Evolutionary conservation across 306 rosid genomes (phyloP), one percentile per base, ranked within the genome.

Genomic region (Albizia julibrissin): DNA sequence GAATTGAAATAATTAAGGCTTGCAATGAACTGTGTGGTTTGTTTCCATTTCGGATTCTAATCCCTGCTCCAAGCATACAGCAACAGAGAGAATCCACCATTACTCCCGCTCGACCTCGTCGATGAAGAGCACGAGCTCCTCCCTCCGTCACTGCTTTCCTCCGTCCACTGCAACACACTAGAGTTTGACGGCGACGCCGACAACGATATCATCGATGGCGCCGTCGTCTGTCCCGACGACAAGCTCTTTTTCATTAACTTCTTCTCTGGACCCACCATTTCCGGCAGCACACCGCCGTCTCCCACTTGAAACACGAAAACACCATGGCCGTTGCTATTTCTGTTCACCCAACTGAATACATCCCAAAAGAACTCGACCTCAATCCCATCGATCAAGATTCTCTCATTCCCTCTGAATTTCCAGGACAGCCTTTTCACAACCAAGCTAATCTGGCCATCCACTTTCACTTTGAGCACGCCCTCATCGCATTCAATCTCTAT

Each of bases 331-430:
- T 87, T 83, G 33, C 83, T 86, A 22, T 66, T 56, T 7, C 79
- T 66, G 12, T 87, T 68, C 46, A 93, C 88, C 98, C 94, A 93
- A 70, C 89, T 85, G 81, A 90, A 89, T 40, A 93, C 92, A 24
- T 93, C 98, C 98, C 98, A 93, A 7, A 86, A 93, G 77, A 93
- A 93, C 79, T 91, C 98, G 1, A 93, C 92, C 24, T 90, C 97
- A 24, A 85, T 79, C 0, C 92, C 97, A 49, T 89, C 88, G 1
- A 91, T 77, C 26, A 84, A 87, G 39, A 94, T 79, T 81, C 82
- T 90, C 87, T 94, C 98, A 61, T 90, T 92, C 83, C 98, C 98
- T 89, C 98, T 88, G 78, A 94, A 94, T 76, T 94, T 94, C 98
- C 98, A 94, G 16, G 91, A 90, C 27, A 94, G 77, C 75, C 98